phyloP scores from a whole-genome alignment of 768 basidiomycete genomes.

The Boletus reticuloceps region DNA sequence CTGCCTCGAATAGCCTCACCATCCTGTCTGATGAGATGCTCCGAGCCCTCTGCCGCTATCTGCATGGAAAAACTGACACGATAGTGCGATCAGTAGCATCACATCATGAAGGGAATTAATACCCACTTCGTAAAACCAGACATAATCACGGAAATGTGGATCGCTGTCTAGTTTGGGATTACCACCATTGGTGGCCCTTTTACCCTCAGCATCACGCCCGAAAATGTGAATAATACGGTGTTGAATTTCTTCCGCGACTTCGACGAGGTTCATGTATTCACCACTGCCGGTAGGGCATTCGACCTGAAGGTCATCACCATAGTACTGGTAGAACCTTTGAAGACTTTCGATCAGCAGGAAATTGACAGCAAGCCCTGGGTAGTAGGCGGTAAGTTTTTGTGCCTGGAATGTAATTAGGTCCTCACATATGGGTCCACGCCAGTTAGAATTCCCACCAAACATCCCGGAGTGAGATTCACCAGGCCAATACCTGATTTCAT shows the following conservation, averaged over 20 bases:
- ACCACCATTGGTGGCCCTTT: conserved; percentile 90
- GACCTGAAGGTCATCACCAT: conserved; percentile 87
- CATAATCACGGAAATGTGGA: conserved; percentile 94
- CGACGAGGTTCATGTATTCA: conserved; percentile 95
- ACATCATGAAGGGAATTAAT: not conserved
- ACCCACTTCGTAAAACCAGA: conserved; percentile 90
- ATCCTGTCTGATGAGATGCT: conserved; percentile 98
- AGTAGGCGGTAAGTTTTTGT: not conserved
- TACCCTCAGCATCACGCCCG: conserved; percentile 83
- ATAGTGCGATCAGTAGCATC: not conserved
- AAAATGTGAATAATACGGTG: conserved; percentile 99
- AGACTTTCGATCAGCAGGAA: conserved; percentile 94
- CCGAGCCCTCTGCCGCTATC: conserved; percentile 92
- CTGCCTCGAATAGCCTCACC: conserved; percentile 44
- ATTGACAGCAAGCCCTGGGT: conserved; percentile 89
- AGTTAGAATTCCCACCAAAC: conserved; percentile 99
- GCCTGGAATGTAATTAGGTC: not conserved
- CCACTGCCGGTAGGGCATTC: conserved; percentile 97
- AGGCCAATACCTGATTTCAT: conserved; percentile 96
- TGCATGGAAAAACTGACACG: conserved; percentile 84
- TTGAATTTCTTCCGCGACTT: conserved; percentile 96
- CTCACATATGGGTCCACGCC: conserved; percentile 89
- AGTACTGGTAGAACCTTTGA: conserved; percentile 97
- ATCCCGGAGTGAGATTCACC: conserved; percentile 96
- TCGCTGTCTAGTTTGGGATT: conserved; percentile 84